A percentile compares a stretch with the other conserved stretches of the same genome.
Conservation (phyloP, 1,284 basidiomycete species). For the Ceratobasidium sp. region DNA sequence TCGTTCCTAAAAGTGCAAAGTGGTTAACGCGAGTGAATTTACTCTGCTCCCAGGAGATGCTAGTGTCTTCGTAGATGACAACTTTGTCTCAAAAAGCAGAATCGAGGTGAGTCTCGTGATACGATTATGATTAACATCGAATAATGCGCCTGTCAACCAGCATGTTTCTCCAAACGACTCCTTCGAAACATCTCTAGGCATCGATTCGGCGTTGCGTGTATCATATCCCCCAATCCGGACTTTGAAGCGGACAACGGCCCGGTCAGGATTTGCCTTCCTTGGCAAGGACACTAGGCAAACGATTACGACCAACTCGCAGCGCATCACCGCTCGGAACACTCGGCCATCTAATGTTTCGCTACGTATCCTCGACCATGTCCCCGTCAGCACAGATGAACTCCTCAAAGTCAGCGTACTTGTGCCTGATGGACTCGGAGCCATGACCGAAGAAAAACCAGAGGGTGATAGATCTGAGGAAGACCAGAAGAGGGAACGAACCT, state of each 20-base stretch:
- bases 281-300: slow-evolving; percentile 39
- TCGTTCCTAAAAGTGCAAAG: slow-evolving; percentile 33
- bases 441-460: background rate
- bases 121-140: slow-evolving; percentile 43
- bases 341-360: slow-evolving; percentile 41
- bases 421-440: slow-evolving; percentile 38
- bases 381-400: slow-evolving; percentile 44
- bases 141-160: slow-evolving; percentile 22
- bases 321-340: slow-evolving; percentile 45
- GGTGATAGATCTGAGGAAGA: background rate
- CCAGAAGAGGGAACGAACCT: background rate
- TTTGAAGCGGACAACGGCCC: slow-evolving; percentile 39
- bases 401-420: slow-evolving; percentile 44
- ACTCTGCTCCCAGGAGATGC: slow-evolving; percentile 44
- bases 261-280: slow-evolving; percentile 30
- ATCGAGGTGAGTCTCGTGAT: slow-evolving; percentile 42
- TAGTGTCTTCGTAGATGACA: slow-evolving; percentile 46
- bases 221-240: slow-evolving; percentile 44
- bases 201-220: slow-evolving; percentile 41
- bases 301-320: slow-evolving; percentile 43
- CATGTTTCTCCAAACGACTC: slow-evolving; percentile 37
- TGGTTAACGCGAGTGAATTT: slow-evolving; percentile 44
- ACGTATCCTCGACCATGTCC: slow-evolving; percentile 44
- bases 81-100: slow-evolving; percentile 45
- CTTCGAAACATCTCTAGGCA: slow-evolving; percentile 41